Conservation (phyloP, 225 moss, liverwort and hornwort species). For the Pseudoscleropodium purum region DNA sequence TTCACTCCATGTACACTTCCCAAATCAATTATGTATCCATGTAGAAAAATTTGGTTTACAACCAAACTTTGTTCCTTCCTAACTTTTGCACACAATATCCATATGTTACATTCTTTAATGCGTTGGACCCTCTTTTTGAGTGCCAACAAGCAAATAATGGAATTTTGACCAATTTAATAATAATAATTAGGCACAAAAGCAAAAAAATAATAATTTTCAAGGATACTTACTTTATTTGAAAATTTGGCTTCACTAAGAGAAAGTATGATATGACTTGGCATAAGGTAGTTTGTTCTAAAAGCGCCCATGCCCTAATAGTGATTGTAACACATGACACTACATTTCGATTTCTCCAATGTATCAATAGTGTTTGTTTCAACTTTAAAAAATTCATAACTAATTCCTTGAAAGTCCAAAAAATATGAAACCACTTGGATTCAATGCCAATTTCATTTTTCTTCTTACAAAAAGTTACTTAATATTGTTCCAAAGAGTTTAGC, state of each 20-base stretch:
- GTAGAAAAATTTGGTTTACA: rapidly evolving
- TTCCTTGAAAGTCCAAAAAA: no score
- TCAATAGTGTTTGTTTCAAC: no score
- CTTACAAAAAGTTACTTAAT: no score
- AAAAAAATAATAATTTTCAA: not conserved
- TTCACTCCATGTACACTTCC: not conserved
- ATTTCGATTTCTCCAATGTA: no score
- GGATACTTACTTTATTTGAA: not conserved
- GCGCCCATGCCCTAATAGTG: no score
- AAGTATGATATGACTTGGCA: not conserved
- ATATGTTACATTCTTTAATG: not conserved
- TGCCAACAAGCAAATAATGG: not conserved
- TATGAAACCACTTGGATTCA: no score
- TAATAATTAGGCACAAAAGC: not conserved
- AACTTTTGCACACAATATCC: not conserved
- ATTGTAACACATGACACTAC: no score
- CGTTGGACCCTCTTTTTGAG: not conserved
- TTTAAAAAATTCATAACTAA: no score
- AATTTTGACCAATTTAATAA: not conserved
- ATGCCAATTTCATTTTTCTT: no score
- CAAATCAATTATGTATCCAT: rapidly evolving
- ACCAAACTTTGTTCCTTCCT: not conserved
- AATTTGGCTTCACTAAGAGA: no score
- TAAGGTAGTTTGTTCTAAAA: no score
- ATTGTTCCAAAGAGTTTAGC: no score